phyloP scores from a whole-genome alignment of 345 rosid species.

The Leavenworthia alabamica region DNA sequence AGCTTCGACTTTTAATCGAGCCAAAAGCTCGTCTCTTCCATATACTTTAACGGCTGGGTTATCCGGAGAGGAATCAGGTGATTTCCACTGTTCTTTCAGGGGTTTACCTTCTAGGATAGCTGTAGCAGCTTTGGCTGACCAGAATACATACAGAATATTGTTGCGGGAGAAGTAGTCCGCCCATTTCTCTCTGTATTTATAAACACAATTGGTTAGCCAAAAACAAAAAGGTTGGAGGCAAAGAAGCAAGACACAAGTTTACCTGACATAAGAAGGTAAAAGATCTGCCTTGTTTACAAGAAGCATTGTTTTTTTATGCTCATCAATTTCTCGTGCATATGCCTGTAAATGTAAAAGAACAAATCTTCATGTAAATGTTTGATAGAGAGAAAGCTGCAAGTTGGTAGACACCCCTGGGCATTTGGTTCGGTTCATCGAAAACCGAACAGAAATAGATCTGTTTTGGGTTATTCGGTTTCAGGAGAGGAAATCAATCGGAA shows the following conservation, averaged over 20 bases:
- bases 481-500: no score
- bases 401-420: no score
- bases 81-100: slow-evolving; percentile 34
- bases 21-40: slow-evolving; percentile 79
- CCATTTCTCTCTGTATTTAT: slow-evolving; percentile 66
- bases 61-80: slow-evolving; percentile 29
- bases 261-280: slow-evolving; percentile 71
- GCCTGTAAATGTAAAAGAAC: slow-evolving; percentile 40
- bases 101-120: slow-evolving; percentile 68
- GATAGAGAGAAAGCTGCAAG: slow-evolving; percentile 13
- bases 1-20: slow-evolving; percentile 62
- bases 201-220: slow-evolving; percentile 10
- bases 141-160: slow-evolving; percentile 62
- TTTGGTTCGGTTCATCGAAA: no score
- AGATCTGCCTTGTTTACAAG: slow-evolving; percentile 95
- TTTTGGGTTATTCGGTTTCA: no score
- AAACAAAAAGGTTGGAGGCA: not conserved
- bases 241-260: not conserved
- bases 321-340: slow-evolving; percentile 73
- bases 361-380: not conserved
- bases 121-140: slow-evolving; percentile 95
- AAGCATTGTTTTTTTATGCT: slow-evolving; percentile 73
- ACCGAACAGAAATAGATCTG: no score
- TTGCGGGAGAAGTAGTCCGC: slow-evolving; percentile 54
- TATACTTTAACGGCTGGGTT: slow-evolving; percentile 55